Percentiles rank a stretch among this genome's conserved stretches.
These are phyloP conservation scores for Emericellopsis atlantica DNA, from an alignment of 2,329 filamentous ascomycete genomes.

Conservation along the genomic window DNA sequence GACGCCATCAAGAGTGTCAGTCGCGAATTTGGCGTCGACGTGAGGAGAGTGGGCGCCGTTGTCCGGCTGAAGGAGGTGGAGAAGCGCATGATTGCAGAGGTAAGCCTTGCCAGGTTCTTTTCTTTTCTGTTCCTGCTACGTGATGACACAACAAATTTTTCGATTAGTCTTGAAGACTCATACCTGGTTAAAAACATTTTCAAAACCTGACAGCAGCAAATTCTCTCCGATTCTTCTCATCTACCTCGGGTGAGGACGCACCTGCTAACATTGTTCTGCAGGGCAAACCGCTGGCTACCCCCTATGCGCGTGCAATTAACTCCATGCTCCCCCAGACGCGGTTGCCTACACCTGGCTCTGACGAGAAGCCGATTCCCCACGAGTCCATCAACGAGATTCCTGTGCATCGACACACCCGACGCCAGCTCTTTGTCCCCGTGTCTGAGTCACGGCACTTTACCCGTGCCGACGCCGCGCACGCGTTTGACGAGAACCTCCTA, in stretches of 20 bases:
- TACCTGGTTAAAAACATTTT: slow-evolving; percentile 66
- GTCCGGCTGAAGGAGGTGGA: slow-evolving; percentile 79
- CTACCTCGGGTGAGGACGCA: slow-evolving; percentile 1
- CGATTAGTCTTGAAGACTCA: slow-evolving; percentile 99
- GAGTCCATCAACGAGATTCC: slow-evolving; percentile 54
- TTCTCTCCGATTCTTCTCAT: background rate
- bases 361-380: slow-evolving; percentile 29
- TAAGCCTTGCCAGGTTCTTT: slow-evolving; percentile 33
- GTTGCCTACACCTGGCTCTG: slow-evolving; percentile 29
- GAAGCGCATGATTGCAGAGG: slow-evolving; percentile 62
- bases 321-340: slow-evolving; percentile 67
- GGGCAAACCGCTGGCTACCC: slow-evolving; percentile 64
- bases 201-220: slow-evolving; percentile 10
- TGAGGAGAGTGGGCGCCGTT: slow-evolving; percentile 74
- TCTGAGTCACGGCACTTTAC: slow-evolving; percentile 52
- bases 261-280: slow-evolving; percentile 21
- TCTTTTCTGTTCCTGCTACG: slow-evolving; percentile 8
- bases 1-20: slow-evolving; percentile 65
- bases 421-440: slow-evolving; percentile 53
- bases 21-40: slow-evolving; percentile 64
- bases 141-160: slow-evolving; percentile 55
- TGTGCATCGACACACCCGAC: slow-evolving; percentile 46
- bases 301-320: slow-evolving; percentile 66
- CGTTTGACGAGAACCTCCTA: slow-evolving; percentile 47
- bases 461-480: slow-evolving; percentile 51